A percentile compares a stretch with the other conserved stretches of the same genome.
Conservation (phyloP, 1,139 yeast genomes). For the Taphrina wiesneri region DNA sequence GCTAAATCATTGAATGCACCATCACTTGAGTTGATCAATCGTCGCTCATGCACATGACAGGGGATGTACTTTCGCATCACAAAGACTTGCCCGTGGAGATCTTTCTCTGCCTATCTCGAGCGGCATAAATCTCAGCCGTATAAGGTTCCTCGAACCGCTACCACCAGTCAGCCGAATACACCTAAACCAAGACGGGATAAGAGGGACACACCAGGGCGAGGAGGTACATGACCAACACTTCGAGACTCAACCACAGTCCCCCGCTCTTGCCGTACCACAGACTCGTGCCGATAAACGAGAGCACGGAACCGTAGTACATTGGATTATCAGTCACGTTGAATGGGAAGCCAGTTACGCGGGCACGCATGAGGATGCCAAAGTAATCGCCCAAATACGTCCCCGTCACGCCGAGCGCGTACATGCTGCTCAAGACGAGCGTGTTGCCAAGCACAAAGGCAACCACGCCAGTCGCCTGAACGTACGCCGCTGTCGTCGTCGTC, state of each 20-base stretch:
- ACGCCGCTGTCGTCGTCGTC: slow-evolving; percentile 52
- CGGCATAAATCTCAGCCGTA: slow-evolving; percentile 82
- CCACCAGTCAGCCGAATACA: neutral
- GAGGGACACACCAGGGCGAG: slow-evolving; percentile 57
- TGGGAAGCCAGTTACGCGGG: slow-evolving; percentile 91
- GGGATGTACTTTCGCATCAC: neutral
- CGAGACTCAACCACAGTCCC: slow-evolving; percentile 68
- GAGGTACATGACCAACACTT: slow-evolving; percentile 78
- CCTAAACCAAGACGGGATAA: slow-evolving; percentile 4
- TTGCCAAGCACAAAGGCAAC: slow-evolving; percentile 62
- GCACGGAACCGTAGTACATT: slow-evolving; percentile 91
- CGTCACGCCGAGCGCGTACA: slow-evolving; percentile 93
- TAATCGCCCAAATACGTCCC: slow-evolving; percentile 97
- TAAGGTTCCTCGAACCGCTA: slow-evolving; percentile 56
- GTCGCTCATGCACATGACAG: neutral
- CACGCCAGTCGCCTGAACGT: slow-evolving; percentile 41
- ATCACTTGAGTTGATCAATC: neutral
- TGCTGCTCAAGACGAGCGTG: slow-evolving; percentile 73
- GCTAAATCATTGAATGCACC: neutral
- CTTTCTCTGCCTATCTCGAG: slow-evolving; percentile 52
- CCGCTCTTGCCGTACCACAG: slow-evolving; percentile 85
- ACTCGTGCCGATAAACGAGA: slow-evolving; percentile 88
- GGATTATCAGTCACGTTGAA: slow-evolving; percentile 89
- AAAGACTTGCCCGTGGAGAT: neutral
- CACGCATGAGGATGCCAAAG: slow-evolving; percentile 90